Conservation (phyloP, 2,329 filamentous ascomycete species). For the Colletotrichum noveboracense region DNA sequence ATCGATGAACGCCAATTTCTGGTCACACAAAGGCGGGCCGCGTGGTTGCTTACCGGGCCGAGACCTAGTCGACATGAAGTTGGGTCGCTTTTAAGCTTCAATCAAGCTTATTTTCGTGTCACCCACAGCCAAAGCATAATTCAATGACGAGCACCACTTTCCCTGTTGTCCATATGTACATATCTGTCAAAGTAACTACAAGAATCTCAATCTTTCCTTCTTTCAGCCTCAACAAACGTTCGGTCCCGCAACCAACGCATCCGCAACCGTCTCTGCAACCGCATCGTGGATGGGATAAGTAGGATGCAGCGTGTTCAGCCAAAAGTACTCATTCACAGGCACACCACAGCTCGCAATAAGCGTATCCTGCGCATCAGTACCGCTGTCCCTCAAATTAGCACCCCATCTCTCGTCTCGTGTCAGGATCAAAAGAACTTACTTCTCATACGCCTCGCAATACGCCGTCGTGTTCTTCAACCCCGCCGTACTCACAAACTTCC, state of each 20-base stretch:
- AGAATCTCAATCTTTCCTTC: neutral
- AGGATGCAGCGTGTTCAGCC: slow-evolving; percentile 69
- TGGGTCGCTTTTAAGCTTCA: neutral
- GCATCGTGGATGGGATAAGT: slow-evolving; percentile 67
- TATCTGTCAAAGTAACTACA: neutral
- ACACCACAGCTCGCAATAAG: slow-evolving; percentile 52
- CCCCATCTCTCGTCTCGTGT: neutral
- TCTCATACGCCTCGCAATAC: slow-evolving; percentile 60
- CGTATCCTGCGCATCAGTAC: slow-evolving; percentile 47
- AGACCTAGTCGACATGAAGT: neutral
- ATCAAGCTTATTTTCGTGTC: neutral
- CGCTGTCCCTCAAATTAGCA: slow-evolving; percentile 34
- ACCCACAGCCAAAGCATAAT: neutral
- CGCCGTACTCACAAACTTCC: slow-evolving; percentile 52
- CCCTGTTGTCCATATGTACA: neutral
- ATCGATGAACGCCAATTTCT: too few species aligned
- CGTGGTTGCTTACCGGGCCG: neutral
- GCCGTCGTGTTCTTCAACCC: slow-evolving; percentile 59
- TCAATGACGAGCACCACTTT: neutral
- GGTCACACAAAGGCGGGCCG: neutral
- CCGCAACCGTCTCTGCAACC: slow-evolving; percentile 55
- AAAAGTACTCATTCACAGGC: slow-evolving; percentile 67
- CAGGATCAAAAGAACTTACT: slow-evolving; percentile 40
- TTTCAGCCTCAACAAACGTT: slow-evolving; percentile 35
- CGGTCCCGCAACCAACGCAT: slow-evolving; percentile 40